phyloP scores from a whole-genome alignment of 164 flowering plant species.

The Dillenia turbinata region DNA sequence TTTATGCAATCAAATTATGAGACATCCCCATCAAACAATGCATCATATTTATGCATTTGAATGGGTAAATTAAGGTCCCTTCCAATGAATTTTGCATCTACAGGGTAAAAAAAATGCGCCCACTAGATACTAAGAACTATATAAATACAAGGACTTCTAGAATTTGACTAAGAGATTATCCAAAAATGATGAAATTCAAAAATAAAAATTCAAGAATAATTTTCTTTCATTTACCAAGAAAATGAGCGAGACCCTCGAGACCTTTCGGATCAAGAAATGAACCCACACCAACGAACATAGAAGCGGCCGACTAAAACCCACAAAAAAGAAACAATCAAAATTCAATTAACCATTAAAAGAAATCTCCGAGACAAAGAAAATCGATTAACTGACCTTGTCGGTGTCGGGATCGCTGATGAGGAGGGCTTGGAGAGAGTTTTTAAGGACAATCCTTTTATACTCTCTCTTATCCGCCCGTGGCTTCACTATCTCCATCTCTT shows the following conservation, averaged over 20 bases:
- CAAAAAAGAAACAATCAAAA: background rate
- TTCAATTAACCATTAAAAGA: constrained; percentile 1
- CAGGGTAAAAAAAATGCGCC: too few species aligned
- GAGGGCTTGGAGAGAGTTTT: constrained; percentile 72
- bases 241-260: constrained; percentile 94
- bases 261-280: constrained; percentile 82
- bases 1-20: too few species aligned
- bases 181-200: too few species aligned
- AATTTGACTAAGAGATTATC: too few species aligned
- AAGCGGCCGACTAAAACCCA: constrained; percentile 68
- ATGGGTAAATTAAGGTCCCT: too few species aligned
- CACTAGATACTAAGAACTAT: too few species aligned
- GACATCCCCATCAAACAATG: too few species aligned
- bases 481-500: constrained; percentile 53
- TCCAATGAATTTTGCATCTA: too few species aligned
- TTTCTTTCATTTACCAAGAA: constrained; percentile 59
- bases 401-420: constrained; percentile 95
- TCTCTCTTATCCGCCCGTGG: constrained; percentile 81
- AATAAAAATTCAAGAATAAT: too few species aligned
- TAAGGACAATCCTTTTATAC: constrained; percentile 69
- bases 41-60: too few species aligned
- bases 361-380: background rate
- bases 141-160: too few species aligned
- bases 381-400: constrained; percentile 52
- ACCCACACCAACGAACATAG: constrained; percentile 87